Base-by-base conservation (phyloP, 257 asterid species). In the Capsicum chinense region DNA sequence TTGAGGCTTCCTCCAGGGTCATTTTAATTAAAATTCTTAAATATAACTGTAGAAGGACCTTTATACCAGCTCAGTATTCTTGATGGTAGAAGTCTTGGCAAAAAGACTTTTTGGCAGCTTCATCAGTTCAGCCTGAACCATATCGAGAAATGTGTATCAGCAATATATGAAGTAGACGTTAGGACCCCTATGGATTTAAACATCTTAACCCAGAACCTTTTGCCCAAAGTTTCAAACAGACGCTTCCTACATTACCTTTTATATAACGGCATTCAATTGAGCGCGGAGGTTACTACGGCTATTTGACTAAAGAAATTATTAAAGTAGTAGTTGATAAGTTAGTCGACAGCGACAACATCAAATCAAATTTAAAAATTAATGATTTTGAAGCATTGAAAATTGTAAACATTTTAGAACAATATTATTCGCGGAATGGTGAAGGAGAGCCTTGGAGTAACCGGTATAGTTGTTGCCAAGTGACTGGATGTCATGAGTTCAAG, bases 31-130 rank as follows among this genome's bases (percentile, higher is more conserved):
- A 37, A 62, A 79, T 82, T 54, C 39, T 52, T 19, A 85, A 44
- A 14, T 85, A 62, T 73, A 12, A 60, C 83, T n/a, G 80, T 47
- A 60, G 5, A 33, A 59, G 33, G 48, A 69, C 59, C 78, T 73
- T 64, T 83, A 79, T 89, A 94, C 98, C 91, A 83, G 16, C 85
- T 93, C 94, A 6, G 97, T 95, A 84, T 93, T 91, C 78, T 85
- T 93, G 16, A 92, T 90, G 0, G 90, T 92, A 37, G 97, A 85
- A 35, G 94, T 84, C 91, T 90, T 89, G 15, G 95, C 91, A 91
- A 93, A 87, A 86, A 95, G 97, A 85, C 86, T 93, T 84, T 91
- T 92, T 7, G 98, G 97, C 78, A 93, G 97, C 87, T 93, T 95
- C 88, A 85, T 84, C 56, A 95, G 87, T 85, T 90, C 91, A 3